These are phyloP conservation scores for Erysimum cheiranthoides DNA, from an alignment of 345 rosid genomes.

Conservation along the genomic window DNA sequence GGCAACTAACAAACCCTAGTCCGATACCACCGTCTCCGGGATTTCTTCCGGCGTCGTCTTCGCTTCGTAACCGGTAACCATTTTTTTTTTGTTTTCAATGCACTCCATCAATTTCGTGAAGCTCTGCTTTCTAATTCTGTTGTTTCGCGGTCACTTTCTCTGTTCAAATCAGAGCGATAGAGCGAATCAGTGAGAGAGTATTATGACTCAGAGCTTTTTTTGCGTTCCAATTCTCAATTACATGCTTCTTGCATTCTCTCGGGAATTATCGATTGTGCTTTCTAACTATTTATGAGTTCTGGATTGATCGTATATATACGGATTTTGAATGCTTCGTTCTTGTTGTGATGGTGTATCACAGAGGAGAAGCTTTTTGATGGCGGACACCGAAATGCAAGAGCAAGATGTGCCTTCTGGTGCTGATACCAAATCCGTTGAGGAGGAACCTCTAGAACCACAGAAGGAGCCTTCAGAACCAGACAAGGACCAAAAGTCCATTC, in stretches of 20 bases:
- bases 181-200: slow-evolving; percentile 13
- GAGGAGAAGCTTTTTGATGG: slow-evolving; percentile 47
- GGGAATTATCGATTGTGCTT: neutral
- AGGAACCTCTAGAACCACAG: no score
- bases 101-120: neutral
- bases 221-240: neutral
- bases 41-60: slow-evolving; percentile 3
- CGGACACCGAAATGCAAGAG: slow-evolving; percentile 59
- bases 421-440: slow-evolving; percentile 40
- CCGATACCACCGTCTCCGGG: neutral
- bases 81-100: neutral
- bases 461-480: slow-evolving; percentile 35
- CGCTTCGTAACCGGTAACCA: slow-evolving; percentile 26
- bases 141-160: neutral
- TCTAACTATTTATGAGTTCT: neutral
- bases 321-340: neutral
- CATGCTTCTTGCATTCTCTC: neutral
- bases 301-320: neutral
- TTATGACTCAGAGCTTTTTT: neutral
- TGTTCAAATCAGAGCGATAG: neutral
- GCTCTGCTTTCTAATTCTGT: neutral
- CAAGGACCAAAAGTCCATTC: slow-evolving; percentile 40
- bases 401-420: slow-evolving; percentile 44
- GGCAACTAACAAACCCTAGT: slow-evolving; percentile 47
- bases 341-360: neutral